Evolutionary conservation across 164 flowering plant genomes (phyloP), one percentile per base, ranked within the genome.

Genomic region (Sedum album): DNA sequence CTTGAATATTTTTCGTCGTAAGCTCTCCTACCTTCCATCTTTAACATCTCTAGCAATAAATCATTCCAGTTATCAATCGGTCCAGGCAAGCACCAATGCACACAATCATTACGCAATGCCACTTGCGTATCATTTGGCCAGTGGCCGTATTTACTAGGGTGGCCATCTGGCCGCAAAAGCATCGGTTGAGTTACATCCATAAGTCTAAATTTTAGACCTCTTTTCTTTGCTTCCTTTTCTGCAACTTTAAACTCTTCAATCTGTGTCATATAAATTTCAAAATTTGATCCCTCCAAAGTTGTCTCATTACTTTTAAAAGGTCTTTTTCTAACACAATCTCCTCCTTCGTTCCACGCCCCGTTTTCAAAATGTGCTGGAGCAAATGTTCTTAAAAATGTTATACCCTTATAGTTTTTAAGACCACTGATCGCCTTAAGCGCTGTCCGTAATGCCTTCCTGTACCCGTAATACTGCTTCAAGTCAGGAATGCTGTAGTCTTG

Each of bases 331-430:
- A 69, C 18, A 68, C 88, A 85, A 41, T 78, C 71, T 18, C 88
- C 88, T 9, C 88, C 88, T 5, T 71, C n/a, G 61, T 84, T 76
- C 88, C 88, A 82, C 31, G 48, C 1, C 65, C 92, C 95, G 69
- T 70, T 66, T 62, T 89, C 90, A 60, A 84, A 89, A 48, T 87
- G 92, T 0, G 86, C 67, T 0, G 96, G 89, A 2, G 93, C 71
- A 68, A 80, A 86, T 2, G 89, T 87, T 71, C 92, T 77, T 0
- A 89, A 72, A 71, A 77, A 70, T 5, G 79, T 72, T 1, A 74
- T 49, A 4, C 92, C 89, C 64, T 80, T 79, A 68, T 63, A 84
- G 21, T 72, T 79, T 66, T 76, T 31, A 14, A 72, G 31, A 48
- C 77, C 64, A 55, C 78, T 75, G 1, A 89, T 76, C 31, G 87